Conservation (phyloP, 1,139 yeast species). For the Entelexis sorbosivorans region DNA sequence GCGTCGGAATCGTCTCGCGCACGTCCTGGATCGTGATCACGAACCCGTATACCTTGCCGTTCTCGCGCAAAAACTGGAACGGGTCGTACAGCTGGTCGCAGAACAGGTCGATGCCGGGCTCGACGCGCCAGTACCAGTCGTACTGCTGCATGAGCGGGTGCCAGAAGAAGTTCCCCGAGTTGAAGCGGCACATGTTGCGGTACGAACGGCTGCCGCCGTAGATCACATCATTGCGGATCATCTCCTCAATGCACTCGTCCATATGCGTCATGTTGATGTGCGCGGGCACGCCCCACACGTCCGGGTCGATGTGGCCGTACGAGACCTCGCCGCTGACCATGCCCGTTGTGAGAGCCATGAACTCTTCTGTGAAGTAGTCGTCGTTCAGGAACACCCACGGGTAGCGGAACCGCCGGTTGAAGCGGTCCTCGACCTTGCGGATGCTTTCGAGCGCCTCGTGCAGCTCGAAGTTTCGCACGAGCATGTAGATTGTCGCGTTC, state of each 20-base stretch:
- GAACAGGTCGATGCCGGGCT: constrained; percentile 75
- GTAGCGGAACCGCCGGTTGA: constrained; percentile 43
- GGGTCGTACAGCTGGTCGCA: constrained; percentile 67
- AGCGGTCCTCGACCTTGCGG: constrained; percentile 51
- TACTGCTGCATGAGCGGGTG: constrained; percentile 56
- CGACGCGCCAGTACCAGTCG: constrained; percentile 89
- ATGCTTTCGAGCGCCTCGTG: constrained; percentile 54
- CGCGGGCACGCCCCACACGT: constrained; percentile 59
- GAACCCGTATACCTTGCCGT: constrained; percentile 73
- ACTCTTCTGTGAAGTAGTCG: constrained; percentile 59
- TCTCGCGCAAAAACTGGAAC: constrained; percentile 63
- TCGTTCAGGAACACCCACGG: constrained; percentile 90
- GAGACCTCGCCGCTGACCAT: constrained; percentile 78
- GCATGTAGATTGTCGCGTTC: constrained; percentile 58
- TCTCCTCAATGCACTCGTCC: constrained; percentile 42
- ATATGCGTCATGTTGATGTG: constrained; percentile 37
- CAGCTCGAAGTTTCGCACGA: constrained; percentile 59
- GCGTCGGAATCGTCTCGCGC: constrained; percentile 69
- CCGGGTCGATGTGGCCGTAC: constrained; percentile 57
- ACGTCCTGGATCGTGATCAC: constrained; percentile 69
- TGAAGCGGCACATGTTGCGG: constrained; percentile 72
- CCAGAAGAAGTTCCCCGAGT: constrained; percentile 70
- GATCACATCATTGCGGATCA: constrained; percentile 50
- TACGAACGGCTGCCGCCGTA: constrained; percentile 74
- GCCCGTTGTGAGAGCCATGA: constrained; percentile 50